Base-by-base conservation (phyloP, 2,329 filamentous ascomycete species). In the Elsinoe ampelina region DNA sequence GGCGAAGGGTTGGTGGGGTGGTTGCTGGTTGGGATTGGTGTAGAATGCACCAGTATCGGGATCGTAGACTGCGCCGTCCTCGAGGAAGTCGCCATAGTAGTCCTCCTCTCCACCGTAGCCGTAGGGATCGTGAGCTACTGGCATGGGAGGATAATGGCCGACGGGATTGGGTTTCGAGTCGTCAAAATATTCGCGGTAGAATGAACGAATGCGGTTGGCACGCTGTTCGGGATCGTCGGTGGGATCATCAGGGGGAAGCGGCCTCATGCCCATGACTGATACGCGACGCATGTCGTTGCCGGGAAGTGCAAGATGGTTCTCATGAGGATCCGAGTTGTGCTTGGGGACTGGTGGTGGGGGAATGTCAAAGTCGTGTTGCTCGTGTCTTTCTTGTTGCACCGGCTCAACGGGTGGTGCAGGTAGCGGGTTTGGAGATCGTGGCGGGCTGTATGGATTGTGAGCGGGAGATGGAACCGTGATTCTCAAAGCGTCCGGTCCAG, bases 141-240 rank as follows among this genome's bases (percentile, higher is more conserved):
- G 64, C 13, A 62, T 65, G 35, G 54, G 54, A 26, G 58, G 55
- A 22, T 59, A 66, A 22, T 65, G 61, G 15, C 60, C 65, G 26
- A 60, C 65, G 11, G 69, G 68, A 41, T 72, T 73, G 1, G 73
- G 71, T 68, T 83, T 87, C 58, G 77, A 82, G 41, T 96, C 92
- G 63, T 97, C 93, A 65, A 98, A 98, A 75, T 98, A 98, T 69
- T 98, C 93, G 75, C 96, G 96, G 77, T 98, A 98, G 76, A 98
- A 98, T 3, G 93, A 98, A 70, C 93, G 83, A 63, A 98, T 98
- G 58, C 93, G 85, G 76, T 96, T 97, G 61, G 93, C 93, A 65
- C 93, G 84, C 66, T 92, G 85, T 71, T 97, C 93, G 0, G 93
- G 90, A 68, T 96, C 92, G 68, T 97, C 93, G 2, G 85, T 82